phyloP scores from a whole-genome alignment of 768 basidiomycete species.

The Tricholoma terreum region DNA sequence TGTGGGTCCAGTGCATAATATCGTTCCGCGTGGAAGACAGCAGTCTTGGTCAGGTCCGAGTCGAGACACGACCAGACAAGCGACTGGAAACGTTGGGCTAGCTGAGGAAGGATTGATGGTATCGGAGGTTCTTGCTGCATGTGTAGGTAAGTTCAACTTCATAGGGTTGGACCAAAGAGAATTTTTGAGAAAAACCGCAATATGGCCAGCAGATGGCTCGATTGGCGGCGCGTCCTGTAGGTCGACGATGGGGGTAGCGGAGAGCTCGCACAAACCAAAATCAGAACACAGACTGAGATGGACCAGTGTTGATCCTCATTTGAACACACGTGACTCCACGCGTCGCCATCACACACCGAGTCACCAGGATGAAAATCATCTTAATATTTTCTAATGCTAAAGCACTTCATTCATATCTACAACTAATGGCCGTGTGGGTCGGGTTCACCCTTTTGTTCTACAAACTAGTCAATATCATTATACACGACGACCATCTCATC shows the following conservation, averaged over 20 bases:
- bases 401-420: not conserved
- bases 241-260: not conserved
- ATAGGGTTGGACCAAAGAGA: conserved; percentile 15
- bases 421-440: conserved; percentile 75
- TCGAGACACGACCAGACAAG: conserved; percentile 86
- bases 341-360: conserved; percentile 8
- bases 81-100: conserved; percentile 65
- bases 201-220: not conserved
- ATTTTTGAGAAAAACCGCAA: not conserved
- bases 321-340: conserved; percentile 21
- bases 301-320: conserved; percentile 18
- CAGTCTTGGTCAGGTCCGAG: conserved; percentile 71
- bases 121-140: conserved; percentile 57
- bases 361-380: no score
- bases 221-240: conserved; percentile 10
- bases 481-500: not conserved
- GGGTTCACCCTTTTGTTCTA: conserved; percentile 69
- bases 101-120: conserved; percentile 48
- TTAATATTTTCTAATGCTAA: not conserved
- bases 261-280: conserved; percentile 13
- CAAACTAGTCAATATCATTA: conserved; percentile 16
- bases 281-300: no score
- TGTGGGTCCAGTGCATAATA: conserved; percentile 68
- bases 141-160: conserved; percentile 17
- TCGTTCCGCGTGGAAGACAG: conserved; percentile 87